Base-by-base conservation (phyloP, 2,329 filamentous ascomycete species). In the Aspergillus sergii region DNA sequence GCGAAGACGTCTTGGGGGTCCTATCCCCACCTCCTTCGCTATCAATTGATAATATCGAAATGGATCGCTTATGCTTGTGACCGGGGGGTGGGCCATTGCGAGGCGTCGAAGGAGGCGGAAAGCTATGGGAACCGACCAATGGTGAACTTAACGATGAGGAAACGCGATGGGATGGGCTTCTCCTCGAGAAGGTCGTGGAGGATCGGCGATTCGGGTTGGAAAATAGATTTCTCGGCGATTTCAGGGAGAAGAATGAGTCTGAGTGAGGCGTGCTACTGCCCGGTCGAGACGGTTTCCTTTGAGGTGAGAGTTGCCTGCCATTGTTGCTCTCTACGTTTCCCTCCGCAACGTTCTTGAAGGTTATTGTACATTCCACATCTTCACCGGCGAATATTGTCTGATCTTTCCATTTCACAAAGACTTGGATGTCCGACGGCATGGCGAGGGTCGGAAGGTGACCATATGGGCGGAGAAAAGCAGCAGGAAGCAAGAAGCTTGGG, bases 381-480 rank as follows among this genome's bases (percentile, higher is more conserved):
- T 99, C 95, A 79, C 95, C 95, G 62, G 95, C 92, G 81, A 98
- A 99, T 72, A 99, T 92, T 66, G 92, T 94, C 78, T 94, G 89
- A 76, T 96, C 92, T 78, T 93, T 91, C 91, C 94, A 99, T 81
- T 90, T 89, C 78, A 99, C 92, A 78, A 94, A 97, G 79, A 97
- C 94, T 78, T 94, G 91, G 77, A 99, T 93, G 83, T 96, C 94
- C 80, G 85, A 87, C 76, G 82, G 80, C 78, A 83, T 82, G 66
- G 75, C 76, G 75, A 73, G 66, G 55, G 68, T 66, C 65, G 69
- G 66, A 62, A 63, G 58, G 66, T 74, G 68, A 77, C 74, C 73
- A 73, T 76, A 70, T 72, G 71, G 71, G 67, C 66, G 63, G 63
- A 68, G 63, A 64, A 63, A 41, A 59, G 61, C 60, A 63, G 66